Base-by-base conservation (phyloP, 2,329 filamentous ascomycete genomes). In the Calonectria naviculata region DNA sequence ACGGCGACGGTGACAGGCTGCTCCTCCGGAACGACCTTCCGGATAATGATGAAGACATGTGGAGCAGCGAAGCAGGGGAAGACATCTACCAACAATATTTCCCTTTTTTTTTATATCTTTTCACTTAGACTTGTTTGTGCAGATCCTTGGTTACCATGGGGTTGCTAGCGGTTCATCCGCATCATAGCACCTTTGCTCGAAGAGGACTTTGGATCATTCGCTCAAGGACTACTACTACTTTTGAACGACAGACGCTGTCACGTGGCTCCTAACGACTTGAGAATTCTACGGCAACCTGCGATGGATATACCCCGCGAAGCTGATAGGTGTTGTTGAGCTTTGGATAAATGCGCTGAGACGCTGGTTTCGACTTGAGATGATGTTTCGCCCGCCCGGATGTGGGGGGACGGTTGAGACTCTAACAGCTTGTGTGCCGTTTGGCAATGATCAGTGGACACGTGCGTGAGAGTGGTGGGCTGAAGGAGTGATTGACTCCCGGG, bases 281-380 rank as follows among this genome's bases (percentile, higher is more conserved):
- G 78, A 78, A 78, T 75, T 79, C 75, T 76, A 81, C 76, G 81
- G 80, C 82, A 82, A 80, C 71, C 80, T 81, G 81, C 81, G 82
- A 83, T 82, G 82, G 82, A 83, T 83, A 83, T 83, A 83, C 82
- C 82, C 81, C 80, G 79, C 78, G 81, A 83, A 79, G 80, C 80
- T 71, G 76, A 77, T 81, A 78, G 80, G 81, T 80, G 81, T 82
- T 81, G 80, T 80, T 79, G 81, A 81, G 80, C 78, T 81, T 76
- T 67, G 65, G 75, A 75, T 71, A 75, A 76, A 21, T 74, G 75
- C 79, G 77, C 73, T 76, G 77, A 78, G 75, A 76, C 73, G 72
- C 75, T 72, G 75, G 72, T 65, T 75, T 77, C 73, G 72, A 72
- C 75, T 61, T 71, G 68, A 71, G 72, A 75, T 70, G 73, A 72